Percentiles rank a stretch among this genome's conserved stretches.
phyloP scores from a whole-genome alignment of 495 filamentous ascomycete species.

The Annulohypoxylon maeteangense region DNA sequence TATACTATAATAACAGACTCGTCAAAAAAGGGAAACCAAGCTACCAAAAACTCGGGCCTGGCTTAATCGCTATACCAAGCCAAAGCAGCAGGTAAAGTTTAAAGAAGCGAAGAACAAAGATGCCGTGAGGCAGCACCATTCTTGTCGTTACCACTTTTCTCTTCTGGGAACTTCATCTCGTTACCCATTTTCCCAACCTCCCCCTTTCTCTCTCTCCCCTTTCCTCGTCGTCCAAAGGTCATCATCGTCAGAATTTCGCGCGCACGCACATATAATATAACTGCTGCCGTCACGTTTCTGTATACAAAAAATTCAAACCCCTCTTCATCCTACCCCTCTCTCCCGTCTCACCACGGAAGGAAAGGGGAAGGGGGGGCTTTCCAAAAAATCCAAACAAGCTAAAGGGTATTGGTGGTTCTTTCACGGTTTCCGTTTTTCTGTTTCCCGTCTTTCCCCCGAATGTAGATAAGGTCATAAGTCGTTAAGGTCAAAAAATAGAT shows the following conservation, averaged over 20 bases:
- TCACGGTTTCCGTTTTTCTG: constrained; percentile 12
- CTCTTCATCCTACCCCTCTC: neutral
- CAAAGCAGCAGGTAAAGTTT: constrained; percentile 8
- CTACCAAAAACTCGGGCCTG: constrained; percentile 10
- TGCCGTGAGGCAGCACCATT: constrained; percentile 59
- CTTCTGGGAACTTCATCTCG: constrained; percentile 25
- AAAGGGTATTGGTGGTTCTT: constrained; percentile 5
- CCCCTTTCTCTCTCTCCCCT: constrained; percentile 10
- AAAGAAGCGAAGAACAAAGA: constrained; percentile 46
- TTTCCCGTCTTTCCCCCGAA: constrained; percentile 17
- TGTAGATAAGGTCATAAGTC: constrained; percentile 39
- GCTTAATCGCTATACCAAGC: constrained; percentile 19
- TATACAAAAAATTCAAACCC: constrained; percentile 27
- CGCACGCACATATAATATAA: neutral
- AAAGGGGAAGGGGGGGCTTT: constrained; percentile 10
- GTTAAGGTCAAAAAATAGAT: constrained; percentile 10
- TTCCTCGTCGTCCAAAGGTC: constrained; percentile 22
- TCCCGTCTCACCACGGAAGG: constrained; percentile 34
- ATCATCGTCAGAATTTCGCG: constrained; percentile 23
- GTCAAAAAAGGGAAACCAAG: neutral
- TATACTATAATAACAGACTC: constrained; percentile 42
- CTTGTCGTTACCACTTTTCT: constrained; percentile 47
- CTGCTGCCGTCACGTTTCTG: constrained; percentile 38
- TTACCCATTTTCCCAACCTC: neutral
- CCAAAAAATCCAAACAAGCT: constrained; percentile 21